Evolutionary conservation across 192 early-diverging fungal species (phyloP).

Genomic region (Entomortierella beljakovae): DNA sequence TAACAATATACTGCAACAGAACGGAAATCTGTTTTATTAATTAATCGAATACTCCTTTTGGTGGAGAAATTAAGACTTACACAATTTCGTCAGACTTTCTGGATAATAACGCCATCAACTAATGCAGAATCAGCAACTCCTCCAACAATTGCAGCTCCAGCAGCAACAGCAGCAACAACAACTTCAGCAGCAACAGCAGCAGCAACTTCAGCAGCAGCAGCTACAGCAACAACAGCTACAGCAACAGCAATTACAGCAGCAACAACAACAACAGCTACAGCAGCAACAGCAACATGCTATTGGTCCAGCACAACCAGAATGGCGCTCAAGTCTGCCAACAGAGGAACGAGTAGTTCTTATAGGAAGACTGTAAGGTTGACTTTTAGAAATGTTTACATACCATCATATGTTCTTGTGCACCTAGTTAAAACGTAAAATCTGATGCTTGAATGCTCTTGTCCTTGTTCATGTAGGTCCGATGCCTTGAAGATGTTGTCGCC

Average conservation of each 20-base stretch:
- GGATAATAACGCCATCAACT: neutral
- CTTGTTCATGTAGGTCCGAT: slow-evolving; percentile 25
- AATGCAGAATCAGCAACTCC: slow-evolving; percentile 25
- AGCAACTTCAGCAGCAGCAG: slow-evolving; percentile 8
- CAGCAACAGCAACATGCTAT: slow-evolving; percentile 1
- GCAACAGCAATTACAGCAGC: slow-evolving; percentile 7
- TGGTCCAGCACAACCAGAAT: slow-evolving; percentile 11
- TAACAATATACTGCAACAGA: too few relatives aligned
- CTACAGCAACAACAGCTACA: slow-evolving; percentile 24
- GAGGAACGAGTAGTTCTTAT: slow-evolving; percentile 37
- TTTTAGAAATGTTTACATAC: neutral
- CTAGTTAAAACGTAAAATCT: too few relatives aligned
- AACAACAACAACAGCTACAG: slow-evolving; percentile 26
- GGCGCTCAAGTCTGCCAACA: slow-evolving; percentile 13
- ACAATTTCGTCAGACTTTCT: slow-evolving; percentile 1
- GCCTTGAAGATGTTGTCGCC: slow-evolving; percentile 35
- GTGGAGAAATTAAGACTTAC: too few relatives aligned
- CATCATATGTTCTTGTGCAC: too few relatives aligned
- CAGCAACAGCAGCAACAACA: slow-evolving; percentile 20
- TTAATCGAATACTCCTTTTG: too few relatives aligned
- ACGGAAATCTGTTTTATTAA: too few relatives aligned
- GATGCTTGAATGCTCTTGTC: neutral
- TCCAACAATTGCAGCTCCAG: slow-evolving; percentile 15
- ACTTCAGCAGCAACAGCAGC: slow-evolving; percentile 11
- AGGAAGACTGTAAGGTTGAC: slow-evolving; percentile 22